Evolutionary conservation across 768 basidiomycete species (phyloP).

Genomic region (Lentinula detonsa): DNA sequence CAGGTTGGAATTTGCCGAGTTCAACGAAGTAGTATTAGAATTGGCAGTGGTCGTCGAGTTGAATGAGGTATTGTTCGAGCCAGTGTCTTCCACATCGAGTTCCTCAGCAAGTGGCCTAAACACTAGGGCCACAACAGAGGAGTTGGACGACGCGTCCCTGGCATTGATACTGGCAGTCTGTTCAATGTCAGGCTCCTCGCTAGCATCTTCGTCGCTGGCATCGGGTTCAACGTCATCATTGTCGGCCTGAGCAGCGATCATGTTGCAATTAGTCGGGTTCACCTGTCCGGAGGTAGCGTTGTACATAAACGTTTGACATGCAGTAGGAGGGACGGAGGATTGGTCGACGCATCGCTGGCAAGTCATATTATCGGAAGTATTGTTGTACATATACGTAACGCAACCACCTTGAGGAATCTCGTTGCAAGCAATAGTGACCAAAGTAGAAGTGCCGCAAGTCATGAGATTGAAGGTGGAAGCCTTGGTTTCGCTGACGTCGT

Average conservation of each 20-base stretch:
- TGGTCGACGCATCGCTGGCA: background rate
- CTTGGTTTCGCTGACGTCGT: background rate
- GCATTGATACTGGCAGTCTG: background rate
- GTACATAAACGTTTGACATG: conserved; percentile 1
- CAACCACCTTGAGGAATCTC: background rate
- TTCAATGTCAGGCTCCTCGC: background rate
- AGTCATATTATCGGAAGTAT: background rate
- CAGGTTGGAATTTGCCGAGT: background rate
- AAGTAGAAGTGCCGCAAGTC: background rate
- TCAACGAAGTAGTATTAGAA: background rate
- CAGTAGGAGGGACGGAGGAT: background rate
- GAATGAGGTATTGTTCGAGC: background rate
- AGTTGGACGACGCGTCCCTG: background rate
- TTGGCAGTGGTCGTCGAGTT: background rate
- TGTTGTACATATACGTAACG: background rate
- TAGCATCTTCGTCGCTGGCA: background rate
- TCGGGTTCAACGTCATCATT: background rate
- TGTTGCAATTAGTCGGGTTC: background rate
- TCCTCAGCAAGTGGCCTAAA: background rate
- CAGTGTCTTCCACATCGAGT: background rate
- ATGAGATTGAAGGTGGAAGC: background rate
- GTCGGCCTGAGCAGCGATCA: background rate
- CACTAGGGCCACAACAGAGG: background rate
- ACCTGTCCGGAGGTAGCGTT: conserved; percentile 1
- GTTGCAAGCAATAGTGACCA: background rate